These are phyloP conservation scores for Picochlorum costavermella DNA, from an alignment of 139 green algal genomes.

Conservation along the genomic window DNA sequence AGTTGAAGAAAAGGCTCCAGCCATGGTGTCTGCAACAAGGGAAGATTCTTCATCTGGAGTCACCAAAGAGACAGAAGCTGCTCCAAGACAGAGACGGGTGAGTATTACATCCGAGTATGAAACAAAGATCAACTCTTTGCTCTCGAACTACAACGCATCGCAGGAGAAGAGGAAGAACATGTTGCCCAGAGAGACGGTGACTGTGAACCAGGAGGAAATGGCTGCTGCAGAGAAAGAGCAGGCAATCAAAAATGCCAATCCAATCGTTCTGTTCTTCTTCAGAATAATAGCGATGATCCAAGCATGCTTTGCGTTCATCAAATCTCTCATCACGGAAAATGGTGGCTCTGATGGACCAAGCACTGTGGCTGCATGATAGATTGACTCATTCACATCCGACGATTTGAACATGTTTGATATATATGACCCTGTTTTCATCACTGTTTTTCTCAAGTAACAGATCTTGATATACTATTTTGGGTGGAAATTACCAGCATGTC, in stretches of 20 bases:
- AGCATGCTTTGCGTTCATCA: conserved; percentile 1
- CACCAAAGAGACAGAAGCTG: neutral
- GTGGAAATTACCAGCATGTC: too few relatives aligned
- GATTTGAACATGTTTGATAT: too few relatives aligned
- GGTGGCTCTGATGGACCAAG: neutral
- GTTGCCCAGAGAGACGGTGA: neutral
- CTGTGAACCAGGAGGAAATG: conserved; percentile 3
- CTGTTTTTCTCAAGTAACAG: too few relatives aligned
- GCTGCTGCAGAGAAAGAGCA: neutral
- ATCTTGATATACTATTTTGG: too few relatives aligned
- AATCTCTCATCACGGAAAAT: neutral
- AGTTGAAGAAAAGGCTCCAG: neutral
- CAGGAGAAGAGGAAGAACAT: neutral
- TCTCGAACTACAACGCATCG: neutral
- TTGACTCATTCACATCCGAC: too few relatives aligned
- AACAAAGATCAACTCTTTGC: conserved; percentile 7
- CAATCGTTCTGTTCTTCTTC: neutral
- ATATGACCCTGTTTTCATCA: too few relatives aligned
- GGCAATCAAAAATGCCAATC: neutral
- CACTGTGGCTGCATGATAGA: too few relatives aligned
- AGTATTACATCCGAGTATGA: conserved; percentile 7
- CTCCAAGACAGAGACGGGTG: neutral
- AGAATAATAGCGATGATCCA: conserved; percentile 1
- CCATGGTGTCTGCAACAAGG: neutral
- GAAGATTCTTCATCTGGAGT: neutral